These are phyloP conservation scores for Talaromyces sp. DNA, from an alignment of 2,329 filamentous ascomycete genomes.

Conservation along the genomic window DNA sequence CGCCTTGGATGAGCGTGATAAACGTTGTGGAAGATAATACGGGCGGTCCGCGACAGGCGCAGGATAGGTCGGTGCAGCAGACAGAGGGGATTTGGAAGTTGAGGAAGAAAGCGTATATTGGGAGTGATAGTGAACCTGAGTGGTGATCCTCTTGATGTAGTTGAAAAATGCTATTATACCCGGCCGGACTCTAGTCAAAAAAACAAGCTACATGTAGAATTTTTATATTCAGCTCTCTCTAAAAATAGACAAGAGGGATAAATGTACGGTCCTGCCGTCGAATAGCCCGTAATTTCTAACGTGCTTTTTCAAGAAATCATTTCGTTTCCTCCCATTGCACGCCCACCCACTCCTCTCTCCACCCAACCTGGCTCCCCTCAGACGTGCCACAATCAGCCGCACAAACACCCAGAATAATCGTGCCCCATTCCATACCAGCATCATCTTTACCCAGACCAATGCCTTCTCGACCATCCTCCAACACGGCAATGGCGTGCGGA, in stretches of 20 bases:
- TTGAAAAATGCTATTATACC: not conserved
- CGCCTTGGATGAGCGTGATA: conserved; percentile 38
- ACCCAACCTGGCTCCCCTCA: conserved; percentile 61
- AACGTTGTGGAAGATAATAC: conserved; percentile 30
- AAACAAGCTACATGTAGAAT: too few relatives aligned
- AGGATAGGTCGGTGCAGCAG: conserved; percentile 15
- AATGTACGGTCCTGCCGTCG: not conserved
- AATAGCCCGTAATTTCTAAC: not conserved
- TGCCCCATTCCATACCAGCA: conserved; percentile 95
- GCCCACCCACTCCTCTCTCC: conserved; percentile 92
- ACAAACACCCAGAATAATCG: conserved; percentile 81
- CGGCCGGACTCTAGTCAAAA: too few relatives aligned
- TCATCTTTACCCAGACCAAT: conserved; percentile 56
- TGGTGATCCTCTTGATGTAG: not conserved
- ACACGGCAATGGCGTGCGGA: conserved; percentile 80
- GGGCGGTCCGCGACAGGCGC: conserved; percentile 21
- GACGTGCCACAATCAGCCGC: conserved; percentile 68
- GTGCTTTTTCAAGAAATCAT: conserved; percentile 2
- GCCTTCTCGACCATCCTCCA: conserved; percentile 66
- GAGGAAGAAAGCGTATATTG: conserved; percentile 32
- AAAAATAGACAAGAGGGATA: too few relatives aligned
- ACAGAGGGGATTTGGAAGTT: conserved; percentile 33
- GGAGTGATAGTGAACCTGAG: conserved; percentile 30
- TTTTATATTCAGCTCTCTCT: too few relatives aligned
- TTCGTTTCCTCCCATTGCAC: conserved; percentile 88